A percentile compares a stretch with the other conserved stretches of the same genome.
Conservation (phyloP, 257 asterid species). For the Primulina tabacum region DNA sequence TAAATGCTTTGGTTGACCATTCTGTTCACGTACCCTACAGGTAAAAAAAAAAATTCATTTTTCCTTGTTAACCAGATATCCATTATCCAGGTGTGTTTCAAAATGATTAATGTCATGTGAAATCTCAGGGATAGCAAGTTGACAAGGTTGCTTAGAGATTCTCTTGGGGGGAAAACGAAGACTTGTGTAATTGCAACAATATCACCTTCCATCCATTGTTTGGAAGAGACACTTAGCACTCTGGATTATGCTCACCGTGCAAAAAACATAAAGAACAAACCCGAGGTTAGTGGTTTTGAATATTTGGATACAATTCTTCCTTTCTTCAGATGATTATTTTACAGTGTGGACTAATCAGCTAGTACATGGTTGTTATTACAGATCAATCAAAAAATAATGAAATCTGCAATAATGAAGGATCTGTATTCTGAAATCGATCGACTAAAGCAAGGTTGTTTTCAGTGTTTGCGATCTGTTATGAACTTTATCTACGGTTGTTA, state of each 20-base stretch:
- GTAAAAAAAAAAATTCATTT: conserved; percentile 34
- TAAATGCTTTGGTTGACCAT: conserved; percentile 96
- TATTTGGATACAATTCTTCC: background rate
- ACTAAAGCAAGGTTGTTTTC: conserved; percentile 77
- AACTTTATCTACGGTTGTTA: conserved; percentile 4
- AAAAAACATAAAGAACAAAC: conserved; percentile 97
- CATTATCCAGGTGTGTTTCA: conserved; percentile 5
- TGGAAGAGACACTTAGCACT: conserved; percentile 98
- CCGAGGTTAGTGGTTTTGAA: conserved; percentile 59
- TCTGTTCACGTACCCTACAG: conserved; percentile 97
- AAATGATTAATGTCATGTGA: conserved; percentile 17
- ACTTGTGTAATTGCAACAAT: conserved; percentile 95
- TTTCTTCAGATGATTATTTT: conserved; percentile 18
- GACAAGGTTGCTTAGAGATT: conserved; percentile 91
- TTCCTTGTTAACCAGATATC: background rate
- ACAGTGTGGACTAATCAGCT: conserved; percentile 10
- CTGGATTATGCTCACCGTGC: conserved; percentile 97
- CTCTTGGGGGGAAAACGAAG: conserved; percentile 97
- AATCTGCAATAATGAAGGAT: conserved; percentile 67
- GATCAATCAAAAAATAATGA: conserved; percentile 94
- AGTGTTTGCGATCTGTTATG: background rate
- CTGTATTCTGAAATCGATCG: conserved; percentile 80
- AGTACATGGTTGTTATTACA: conserved; percentile 33
- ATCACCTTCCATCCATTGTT: conserved; percentile 79
- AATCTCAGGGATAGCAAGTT: conserved; percentile 92